A percentile compares a stretch with the other conserved stretches of the same genome.
These are phyloP conservation scores for Myrmaecium sp. DNA, from an alignment of 2,329 filamentous ascomycete species.

Conservation along the genomic window DNA sequence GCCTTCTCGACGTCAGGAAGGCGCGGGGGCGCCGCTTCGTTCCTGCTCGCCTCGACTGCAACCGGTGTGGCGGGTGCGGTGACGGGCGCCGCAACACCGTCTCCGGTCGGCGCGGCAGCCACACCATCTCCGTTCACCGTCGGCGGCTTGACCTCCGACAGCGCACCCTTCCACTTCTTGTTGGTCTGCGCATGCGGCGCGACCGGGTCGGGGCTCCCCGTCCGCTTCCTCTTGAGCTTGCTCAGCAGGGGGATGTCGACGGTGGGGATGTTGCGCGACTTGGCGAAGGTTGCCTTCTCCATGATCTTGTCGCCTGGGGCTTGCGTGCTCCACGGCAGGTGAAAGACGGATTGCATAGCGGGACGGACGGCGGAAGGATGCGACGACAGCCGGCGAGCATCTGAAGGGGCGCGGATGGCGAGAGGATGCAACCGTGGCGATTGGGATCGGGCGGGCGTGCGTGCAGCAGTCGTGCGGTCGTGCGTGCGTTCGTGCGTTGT, in stretches of 20 bases:
- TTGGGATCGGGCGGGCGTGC: too few relatives aligned
- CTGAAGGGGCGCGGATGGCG: constrained; percentile 14
- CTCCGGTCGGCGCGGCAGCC: constrained; percentile 6
- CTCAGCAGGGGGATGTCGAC: constrained; percentile 30
- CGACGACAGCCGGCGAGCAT: constrained; percentile 20
- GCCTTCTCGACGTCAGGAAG: constrained; percentile 8
- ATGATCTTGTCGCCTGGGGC: constrained; percentile 25
- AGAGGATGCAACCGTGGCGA: constrained; percentile 14
- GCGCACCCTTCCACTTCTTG: constrained; percentile 13
- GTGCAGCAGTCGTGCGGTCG: too few relatives aligned
- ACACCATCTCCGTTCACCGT: constrained; percentile 8
- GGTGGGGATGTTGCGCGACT: constrained; percentile 25
- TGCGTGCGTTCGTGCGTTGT: too few relatives aligned
- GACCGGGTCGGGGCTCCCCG: constrained; percentile 28
- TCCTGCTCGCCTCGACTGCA: constrained; percentile 6
- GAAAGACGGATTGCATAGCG: constrained; percentile 34
- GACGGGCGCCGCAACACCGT: constrained; percentile 14
- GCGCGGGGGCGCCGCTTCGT: constrained; percentile 6
- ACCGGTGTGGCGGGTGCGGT: constrained; percentile 1
- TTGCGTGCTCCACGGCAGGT: constrained; percentile 31
- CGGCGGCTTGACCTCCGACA: background rate
- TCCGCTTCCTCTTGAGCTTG: constrained; percentile 42
- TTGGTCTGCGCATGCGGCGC: too few relatives aligned
- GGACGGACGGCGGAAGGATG: constrained; percentile 15
- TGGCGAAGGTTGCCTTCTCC: constrained; percentile 24